Evolutionary conservation across 202 grass and related monocot genomes (phyloP), one percentile per base, ranked within the genome.

Genomic region (Miscanthus sacchariflorus): DNA sequence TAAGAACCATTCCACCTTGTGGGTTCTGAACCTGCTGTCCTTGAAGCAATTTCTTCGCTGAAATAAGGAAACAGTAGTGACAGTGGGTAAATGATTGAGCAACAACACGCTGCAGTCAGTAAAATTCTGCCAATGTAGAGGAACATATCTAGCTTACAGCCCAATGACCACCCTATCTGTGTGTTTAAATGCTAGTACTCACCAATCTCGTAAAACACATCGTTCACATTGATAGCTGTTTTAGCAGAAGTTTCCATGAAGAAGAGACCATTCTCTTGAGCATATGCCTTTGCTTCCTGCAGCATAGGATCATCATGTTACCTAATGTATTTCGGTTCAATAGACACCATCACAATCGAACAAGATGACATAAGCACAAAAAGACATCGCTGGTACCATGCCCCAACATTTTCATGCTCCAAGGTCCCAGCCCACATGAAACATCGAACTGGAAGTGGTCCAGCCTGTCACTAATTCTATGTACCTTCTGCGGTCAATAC

Each of bases 241-340:
- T 98, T 95, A 28, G 96, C 92, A 88, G 96, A 98, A 0, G 95
- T 94, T 90, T 98, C 95, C 88, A 98, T 87, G 72, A 98, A 98
- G 84, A 94, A 98, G 50, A 98, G 91, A 5, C 91, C 90, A 64
- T 98, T 98, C 71, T 98, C 92, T 84, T 95, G 89, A 56, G 95
- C 95, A 25, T 98, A 95, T 10, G 87, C 88, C 73, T 90, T 73
- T 33, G 96, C 96, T 85, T 98, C 96, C 96, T 95, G 84, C 79
- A 85, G 45, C 63, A 36, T 35, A 82, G 7, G 14, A 68, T n/a
- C 27, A 12, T 43, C 42, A 43, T 30, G 43, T 72, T 61, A 85
- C 35, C 18, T 12, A 33, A 13, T 12, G 54, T 70, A 10, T 5
- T 59, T 78, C 12, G 30, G 54, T 79, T 64, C 46, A 24, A 67